Evolutionary conservation across 2,329 filamentous ascomycete genomes (phyloP), one percentile per base, ranked within the genome.

Genomic region (Rutstroemia sp.): DNA sequence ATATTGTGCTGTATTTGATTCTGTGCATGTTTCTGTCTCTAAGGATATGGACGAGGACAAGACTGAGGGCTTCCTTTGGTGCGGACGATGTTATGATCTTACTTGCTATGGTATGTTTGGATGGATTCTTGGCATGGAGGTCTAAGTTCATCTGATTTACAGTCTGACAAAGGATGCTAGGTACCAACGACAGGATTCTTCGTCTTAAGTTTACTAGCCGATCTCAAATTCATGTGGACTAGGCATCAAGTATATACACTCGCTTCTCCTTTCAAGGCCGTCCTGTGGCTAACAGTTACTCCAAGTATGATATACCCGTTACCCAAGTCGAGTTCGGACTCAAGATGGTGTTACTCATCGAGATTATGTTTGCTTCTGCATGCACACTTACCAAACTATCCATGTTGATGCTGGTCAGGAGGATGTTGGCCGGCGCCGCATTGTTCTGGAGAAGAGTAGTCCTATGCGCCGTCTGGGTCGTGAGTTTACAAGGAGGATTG

Each of bases 1-100:
- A 75, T 44, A 65, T 77, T 16, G 59, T 75, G 4, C 66, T 74
- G 16, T 66, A 73, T 12, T 58, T 58, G 5, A 54, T 78, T 2
- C 70, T 75, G 1, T 66, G 75, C 9, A 38, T 72, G 1, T 69
- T 77, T 3, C 73, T 75, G 48, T 54, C 62, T n/a, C 67, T 77
- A 37, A 72, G 77, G 18, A 68, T 80, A 53, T 79, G 74, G 65
- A 76, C 76, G 19, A 71, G 77, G 37, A 56, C 74, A 1, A 65
- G 66, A 14, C 67, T 79, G 21, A 73, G 72, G 18, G 73, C 68
- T 58, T 77, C 73, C 14, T 69, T 73, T 37, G 77, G 76, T n/a
- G 39, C 74, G 3, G 77, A 79, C 59, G 77, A 79, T 62, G 53
- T 72, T 7, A 62, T 78, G 10, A 75, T 79, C 53, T 63, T 75